Evolutionary conservation across 2,329 filamentous ascomycete species (phyloP), one percentile per base, ranked within the genome.

Genomic region (Xylariomycetidae sp.): DNA sequence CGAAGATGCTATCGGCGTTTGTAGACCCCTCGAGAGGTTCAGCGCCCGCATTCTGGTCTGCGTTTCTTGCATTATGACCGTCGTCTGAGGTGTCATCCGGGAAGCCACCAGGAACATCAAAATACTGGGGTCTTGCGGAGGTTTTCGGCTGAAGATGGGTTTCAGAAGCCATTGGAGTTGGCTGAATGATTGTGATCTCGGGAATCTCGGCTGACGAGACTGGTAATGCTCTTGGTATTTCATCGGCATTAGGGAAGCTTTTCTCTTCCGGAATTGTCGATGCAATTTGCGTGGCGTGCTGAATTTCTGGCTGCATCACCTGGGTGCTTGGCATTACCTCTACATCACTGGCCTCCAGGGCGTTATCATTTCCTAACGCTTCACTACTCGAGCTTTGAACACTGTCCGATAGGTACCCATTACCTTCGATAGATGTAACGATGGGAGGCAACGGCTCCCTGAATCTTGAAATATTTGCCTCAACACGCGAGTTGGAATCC

Each of bases 371-470:
- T 6, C 53, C 45, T 5, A 56, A 54, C 25, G 61, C 53, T 30
- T 69, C 61, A 30, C 58, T 63, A 14, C 66, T 62, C 3, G 62
- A 60, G 35, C 57, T 60, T 31, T 52, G 57, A 18, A 67, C 64
- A 28, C 69, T 76, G 38, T 83, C 77, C 11, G 80, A 85, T 11
- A 68, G 59, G 44, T 85, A 80, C 2, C 76, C 80, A 35, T 61
- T 72, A 8, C 74, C 77, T 51, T 88, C 82, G 13, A 82, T 72
- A 2, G 80, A 80, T 0, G 81, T 83, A 10, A 85, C 79, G 12
- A 86, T 72, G 1, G 82, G 82, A 4, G 85, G 80, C 20, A 88
- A 56, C 12, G 85, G 83, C 41, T 85, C 76, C 33, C 74, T 66
- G 41, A 69, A 70, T 45, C 69, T 69, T 6, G 72, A 74, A 10